These are phyloP conservation scores for Aspergillus sojae DNA, from an alignment of 2,329 filamentous ascomycete species.

Conservation along the genomic window DNA sequence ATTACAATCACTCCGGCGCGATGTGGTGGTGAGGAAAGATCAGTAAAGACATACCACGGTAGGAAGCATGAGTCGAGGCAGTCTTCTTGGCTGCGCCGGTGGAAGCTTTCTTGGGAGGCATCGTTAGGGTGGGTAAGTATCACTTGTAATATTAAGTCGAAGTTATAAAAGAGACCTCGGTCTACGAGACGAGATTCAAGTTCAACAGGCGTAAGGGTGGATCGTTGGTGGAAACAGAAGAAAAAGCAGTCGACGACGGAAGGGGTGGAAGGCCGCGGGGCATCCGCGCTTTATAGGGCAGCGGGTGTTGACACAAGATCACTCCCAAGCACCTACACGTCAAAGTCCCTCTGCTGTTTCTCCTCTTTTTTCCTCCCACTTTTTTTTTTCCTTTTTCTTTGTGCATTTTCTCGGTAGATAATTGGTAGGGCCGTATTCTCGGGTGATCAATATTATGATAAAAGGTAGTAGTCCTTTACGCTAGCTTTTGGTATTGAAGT, in stretches of 20 bases:
- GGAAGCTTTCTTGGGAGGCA: constrained; percentile 68
- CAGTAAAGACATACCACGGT: constrained; percentile 62
- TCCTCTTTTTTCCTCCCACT: constrained; percentile 10
- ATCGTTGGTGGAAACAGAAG: constrained; percentile 23
- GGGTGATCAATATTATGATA: background rate
- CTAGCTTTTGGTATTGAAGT: background rate
- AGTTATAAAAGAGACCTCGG: constrained; percentile 8
- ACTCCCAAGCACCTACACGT: constrained; percentile 31
- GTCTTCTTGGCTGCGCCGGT: constrained; percentile 61
- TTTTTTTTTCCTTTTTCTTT: constrained; percentile 3
- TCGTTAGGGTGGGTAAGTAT: constrained; percentile 41
- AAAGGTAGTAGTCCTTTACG: background rate
- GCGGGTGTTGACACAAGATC: constrained; percentile 47
- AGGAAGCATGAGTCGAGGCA: constrained; percentile 62
- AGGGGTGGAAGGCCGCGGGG: constrained; percentile 44
- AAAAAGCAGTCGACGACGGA: constrained; percentile 40
- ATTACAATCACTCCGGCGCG: constrained; percentile 42
- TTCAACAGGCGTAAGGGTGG: constrained; percentile 16
- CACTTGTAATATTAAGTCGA: constrained; percentile 16
- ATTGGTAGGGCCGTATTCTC: constrained; percentile 13
- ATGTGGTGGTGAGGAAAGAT: constrained; percentile 49
- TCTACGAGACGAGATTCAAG: constrained; percentile 12
- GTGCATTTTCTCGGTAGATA: constrained; percentile 13
- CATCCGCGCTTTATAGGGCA: constrained; percentile 47
- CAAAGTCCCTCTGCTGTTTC: constrained; percentile 22